Percentiles rank a stretch among this genome's conserved stretches.
phyloP scores from a whole-genome alignment of 768 basidiomycete genomes.

The Suillus tomentosus region DNA sequence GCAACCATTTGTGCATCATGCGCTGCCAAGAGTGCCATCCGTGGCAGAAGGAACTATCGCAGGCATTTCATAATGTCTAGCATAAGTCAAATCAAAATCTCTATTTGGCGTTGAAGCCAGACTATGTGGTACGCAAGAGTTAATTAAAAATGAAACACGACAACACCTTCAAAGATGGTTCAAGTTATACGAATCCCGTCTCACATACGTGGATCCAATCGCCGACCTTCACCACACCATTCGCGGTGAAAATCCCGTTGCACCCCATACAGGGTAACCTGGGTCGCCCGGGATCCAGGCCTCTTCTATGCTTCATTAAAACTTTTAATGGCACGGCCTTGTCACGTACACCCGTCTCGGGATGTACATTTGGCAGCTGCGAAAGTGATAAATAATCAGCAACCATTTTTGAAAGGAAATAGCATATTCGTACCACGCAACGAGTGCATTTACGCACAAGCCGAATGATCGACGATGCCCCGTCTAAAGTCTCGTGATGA shows the following conservation, averaged over 20 bases:
- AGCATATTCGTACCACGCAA: constrained; percentile 58
- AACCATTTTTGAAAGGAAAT: constrained; percentile 13
- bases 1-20: background rate
- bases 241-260: constrained; percentile 55
- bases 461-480: constrained; percentile 37
- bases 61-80: background rate
- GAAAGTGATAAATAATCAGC: constrained; percentile 11
- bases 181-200: constrained; percentile 31
- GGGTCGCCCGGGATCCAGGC: constrained; percentile 50
- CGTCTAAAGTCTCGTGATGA: constrained; percentile 21
- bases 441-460: constrained; percentile 71
- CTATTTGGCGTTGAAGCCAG: constrained; percentile 1
- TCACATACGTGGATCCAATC: constrained; percentile 57
- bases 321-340: constrained; percentile 76
- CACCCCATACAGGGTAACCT: constrained; percentile 66
- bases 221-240: constrained; percentile 60
- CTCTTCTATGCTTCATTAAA: constrained; percentile 69
- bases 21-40: too few relatives aligned
- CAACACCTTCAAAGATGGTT: background rate
- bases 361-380: constrained; percentile 75
- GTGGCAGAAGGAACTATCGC: too few relatives aligned
- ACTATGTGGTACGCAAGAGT: background rate
- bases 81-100: background rate
- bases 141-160: background rate
- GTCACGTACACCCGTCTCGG: constrained; percentile 64